Evolutionary conservation across 305 asterid species (phyloP).

Genomic region (Solanum hybrid): DNA sequence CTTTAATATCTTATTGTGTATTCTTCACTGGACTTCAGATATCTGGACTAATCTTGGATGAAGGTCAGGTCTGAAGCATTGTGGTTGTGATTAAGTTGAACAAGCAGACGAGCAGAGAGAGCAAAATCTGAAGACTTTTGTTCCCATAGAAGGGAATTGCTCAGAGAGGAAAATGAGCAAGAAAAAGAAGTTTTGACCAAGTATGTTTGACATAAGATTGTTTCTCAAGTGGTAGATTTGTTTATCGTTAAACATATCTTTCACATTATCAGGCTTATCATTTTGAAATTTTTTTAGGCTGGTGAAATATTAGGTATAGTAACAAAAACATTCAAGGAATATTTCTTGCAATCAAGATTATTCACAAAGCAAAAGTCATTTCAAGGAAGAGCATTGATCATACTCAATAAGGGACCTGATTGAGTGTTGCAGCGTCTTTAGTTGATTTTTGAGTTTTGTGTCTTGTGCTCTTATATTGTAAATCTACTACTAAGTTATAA

Average conservation of each 20-base stretch:
- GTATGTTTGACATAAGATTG: conserved; percentile 5
- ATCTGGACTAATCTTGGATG: not conserved
- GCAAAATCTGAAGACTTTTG: too few species aligned
- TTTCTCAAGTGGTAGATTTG: not conserved
- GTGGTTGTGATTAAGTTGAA: too few species aligned
- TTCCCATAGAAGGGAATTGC: conserved; percentile 1
- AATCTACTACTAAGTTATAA: not conserved
- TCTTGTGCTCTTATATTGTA: too few species aligned
- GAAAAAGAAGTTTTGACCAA: conserved; percentile 25
- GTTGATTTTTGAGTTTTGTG: not conserved
- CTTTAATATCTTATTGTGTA: not conserved
- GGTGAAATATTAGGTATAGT: conserved; percentile 3
- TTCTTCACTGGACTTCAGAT: too few species aligned
- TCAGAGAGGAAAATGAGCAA: conserved; percentile 21
- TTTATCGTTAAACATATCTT: not conserved
- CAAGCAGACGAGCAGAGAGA: too few species aligned
- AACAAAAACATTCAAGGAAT: not conserved
- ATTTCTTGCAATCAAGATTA: conserved; percentile 10
- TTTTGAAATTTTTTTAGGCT: not conserved
- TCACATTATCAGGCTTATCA: not conserved
- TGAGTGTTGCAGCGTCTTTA: not conserved
- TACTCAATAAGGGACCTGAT: not conserved
- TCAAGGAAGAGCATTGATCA: not conserved
- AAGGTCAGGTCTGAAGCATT: too few species aligned
- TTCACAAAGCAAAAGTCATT: not conserved